Conservation (phyloP, 2,329 filamentous ascomycete genomes). For the Fusarium armeniacum region DNA sequence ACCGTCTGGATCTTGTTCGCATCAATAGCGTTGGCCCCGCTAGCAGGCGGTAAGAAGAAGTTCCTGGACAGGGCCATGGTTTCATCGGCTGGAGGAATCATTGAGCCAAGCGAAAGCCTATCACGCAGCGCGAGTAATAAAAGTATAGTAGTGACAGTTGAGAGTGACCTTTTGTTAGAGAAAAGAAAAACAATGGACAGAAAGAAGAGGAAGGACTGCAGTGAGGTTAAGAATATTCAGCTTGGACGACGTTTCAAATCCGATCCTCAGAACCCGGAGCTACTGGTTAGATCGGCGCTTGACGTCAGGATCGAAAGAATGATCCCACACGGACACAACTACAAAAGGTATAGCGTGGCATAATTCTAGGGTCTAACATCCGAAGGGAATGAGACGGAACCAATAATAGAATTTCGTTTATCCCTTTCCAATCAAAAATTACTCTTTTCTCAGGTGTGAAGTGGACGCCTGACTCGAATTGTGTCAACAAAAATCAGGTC, state of each 20-base stretch:
- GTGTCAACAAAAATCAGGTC: neutral
- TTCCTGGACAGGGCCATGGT: neutral
- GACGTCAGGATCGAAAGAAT: neutral
- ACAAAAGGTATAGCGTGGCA: neutral
- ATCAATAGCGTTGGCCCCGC: neutral
- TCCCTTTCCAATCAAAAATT: neutral
- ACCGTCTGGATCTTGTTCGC: constrained; percentile 1
- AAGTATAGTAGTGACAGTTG: neutral
- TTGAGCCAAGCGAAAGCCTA: neutral
- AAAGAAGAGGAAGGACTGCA: too few species aligned
- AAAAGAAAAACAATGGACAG: neutral
- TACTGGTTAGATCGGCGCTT: neutral
- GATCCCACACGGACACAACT: neutral
- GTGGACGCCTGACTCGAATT: neutral
- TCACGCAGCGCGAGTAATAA: neutral
- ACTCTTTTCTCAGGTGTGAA: neutral
- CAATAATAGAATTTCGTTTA: constrained; percentile 1
- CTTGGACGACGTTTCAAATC: neutral
- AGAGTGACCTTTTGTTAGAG: neutral
- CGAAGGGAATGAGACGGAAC: neutral
- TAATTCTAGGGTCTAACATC: neutral
- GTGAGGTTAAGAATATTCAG: neutral
- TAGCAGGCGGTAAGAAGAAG: neutral
- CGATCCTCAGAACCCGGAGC: neutral
- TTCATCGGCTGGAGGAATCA: neutral